A percentile compares a stretch with the other conserved stretches of the same genome.
Conservation (phyloP, 768 basidiomycete genomes). For the Floccularia luteovirens region DNA sequence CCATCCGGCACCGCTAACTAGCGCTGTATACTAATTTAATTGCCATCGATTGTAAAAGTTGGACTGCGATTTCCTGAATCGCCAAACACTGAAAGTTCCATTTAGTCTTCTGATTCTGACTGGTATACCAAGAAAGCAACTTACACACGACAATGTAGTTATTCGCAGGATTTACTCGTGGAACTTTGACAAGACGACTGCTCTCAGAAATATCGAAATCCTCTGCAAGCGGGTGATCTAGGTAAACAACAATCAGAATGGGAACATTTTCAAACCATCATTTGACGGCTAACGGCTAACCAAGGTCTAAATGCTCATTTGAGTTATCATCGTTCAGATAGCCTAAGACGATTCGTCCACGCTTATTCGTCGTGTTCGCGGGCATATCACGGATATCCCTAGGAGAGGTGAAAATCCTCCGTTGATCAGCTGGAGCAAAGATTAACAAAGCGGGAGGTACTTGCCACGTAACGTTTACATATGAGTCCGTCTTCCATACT, state of each 20-base stretch:
- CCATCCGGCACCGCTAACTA: neutral
- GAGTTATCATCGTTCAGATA: too few species aligned
- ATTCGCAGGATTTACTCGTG: neutral
- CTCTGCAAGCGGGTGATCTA: neutral
- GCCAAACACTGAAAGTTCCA: neutral
- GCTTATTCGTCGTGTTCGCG: neutral
- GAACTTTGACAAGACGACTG: neutral
- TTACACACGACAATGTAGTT: neutral
- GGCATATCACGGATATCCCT: neutral
- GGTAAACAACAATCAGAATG: neutral
- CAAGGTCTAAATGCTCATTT: neutral
- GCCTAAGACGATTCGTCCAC: neutral
- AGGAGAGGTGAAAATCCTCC: too few species aligned
- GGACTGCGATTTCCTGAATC: neutral
- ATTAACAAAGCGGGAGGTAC: neutral
- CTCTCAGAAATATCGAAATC: neutral
- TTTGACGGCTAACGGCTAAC: neutral
- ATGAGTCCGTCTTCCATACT: neutral
- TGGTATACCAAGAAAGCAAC: neutral
- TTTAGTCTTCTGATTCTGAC: neutral
- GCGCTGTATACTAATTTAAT: neutral
- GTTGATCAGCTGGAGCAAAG: neutral
- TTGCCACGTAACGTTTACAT: neutral
- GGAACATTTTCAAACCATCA: neutral
- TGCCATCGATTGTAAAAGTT: neutral